Evolutionary conservation across 23 red algal species (phyloP), one percentile per base, ranked within the genome.

Genomic region (Pyropia haitanensis): DNA sequence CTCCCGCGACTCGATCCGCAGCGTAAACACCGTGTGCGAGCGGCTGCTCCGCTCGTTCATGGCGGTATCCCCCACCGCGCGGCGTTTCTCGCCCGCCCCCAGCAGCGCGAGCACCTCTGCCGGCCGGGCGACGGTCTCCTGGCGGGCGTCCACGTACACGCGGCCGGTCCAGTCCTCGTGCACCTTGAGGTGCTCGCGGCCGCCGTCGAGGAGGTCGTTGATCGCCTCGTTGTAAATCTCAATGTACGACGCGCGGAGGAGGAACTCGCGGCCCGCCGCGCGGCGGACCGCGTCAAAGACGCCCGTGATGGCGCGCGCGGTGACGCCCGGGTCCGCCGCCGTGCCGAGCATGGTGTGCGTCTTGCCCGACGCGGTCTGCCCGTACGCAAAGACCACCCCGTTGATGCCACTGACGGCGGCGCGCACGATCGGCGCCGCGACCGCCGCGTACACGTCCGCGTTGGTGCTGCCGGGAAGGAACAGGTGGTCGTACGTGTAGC

Each of bases 161-260:
- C 90, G 67, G 72, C 73, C 81, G 53, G 73, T 79, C 19, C 81
- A 76, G 49, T 98, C 94, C 72, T 98, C 86, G 31, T 89, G 85
- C 27, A 98, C 76, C 23, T 83, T 83, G 51, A 98, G 70, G 73
- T 98, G 91, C 22, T 84, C 80, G 58, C 82, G 68, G 33, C 56
- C 53, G 26, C 80, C 80, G 23, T 63, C 67, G 8, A 98, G 73
- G 44, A 98, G 58, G 62, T 98, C 94, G 16, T 74, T 76, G 53
- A 98, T 89, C 51, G 82, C 61, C 77, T 98, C 94, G 51, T 98
- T 90, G 64, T 98, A 98, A 52, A 98, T 89, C 60, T 98, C 94
- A 19, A 98, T 89, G 51, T 98, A 98, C 27, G 80, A 91, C 4
- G 73, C 77, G 46, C 94, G 74, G 27, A 98, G 58, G 15, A 98